Evolutionary conservation across 768 basidiomycete species (phyloP).

Genomic region (Podaxis sp.): DNA sequence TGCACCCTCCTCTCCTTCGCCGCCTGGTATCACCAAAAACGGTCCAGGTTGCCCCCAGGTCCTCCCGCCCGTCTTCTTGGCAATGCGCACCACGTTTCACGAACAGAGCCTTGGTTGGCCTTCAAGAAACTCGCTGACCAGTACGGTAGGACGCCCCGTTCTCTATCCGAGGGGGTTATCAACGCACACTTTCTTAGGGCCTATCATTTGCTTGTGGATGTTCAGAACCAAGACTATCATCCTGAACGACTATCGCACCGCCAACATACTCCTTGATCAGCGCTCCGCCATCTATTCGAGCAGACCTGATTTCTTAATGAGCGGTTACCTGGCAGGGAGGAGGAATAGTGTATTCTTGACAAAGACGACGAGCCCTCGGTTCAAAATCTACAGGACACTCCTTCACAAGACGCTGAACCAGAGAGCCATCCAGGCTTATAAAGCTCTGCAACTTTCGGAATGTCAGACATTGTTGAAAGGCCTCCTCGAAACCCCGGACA

Average conservation of each 20-base stretch:
- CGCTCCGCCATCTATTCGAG: slow-evolving; percentile 50
- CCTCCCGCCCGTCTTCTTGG: slow-evolving; percentile 23
- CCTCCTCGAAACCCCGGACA: slow-evolving; percentile 27
- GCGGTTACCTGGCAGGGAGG: slow-evolving; percentile 28
- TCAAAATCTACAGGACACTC: slow-evolving; percentile 34
- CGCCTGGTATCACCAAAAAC: neutral
- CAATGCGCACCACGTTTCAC: slow-evolving; percentile 26
- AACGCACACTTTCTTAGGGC: slow-evolving; percentile 24
- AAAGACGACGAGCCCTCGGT: slow-evolving; percentile 28
- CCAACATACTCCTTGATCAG: slow-evolving; percentile 44
- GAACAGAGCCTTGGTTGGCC: slow-evolving; percentile 17
- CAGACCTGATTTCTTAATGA: slow-evolving; percentile 35
- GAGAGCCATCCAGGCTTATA: slow-evolving; percentile 31
- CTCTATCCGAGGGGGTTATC: neutral
- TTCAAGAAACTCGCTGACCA: slow-evolving; percentile 19
- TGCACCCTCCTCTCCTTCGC: neutral
- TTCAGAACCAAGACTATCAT: slow-evolving; percentile 41
- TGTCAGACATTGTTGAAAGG: slow-evolving; percentile 26
- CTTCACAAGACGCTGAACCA: slow-evolving; percentile 36
- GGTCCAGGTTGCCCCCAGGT: slow-evolving; percentile 23
- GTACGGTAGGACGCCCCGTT: slow-evolving; percentile 17
- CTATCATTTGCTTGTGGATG: slow-evolving; percentile 37
- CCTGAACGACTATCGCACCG: slow-evolving; percentile 42
- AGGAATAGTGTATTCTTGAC: slow-evolving; percentile 30
- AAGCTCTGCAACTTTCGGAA: slow-evolving; percentile 29